Conservation (phyloP, 2,329 filamentous ascomycete genomes). For the Aspergillus costaricaensis region DNA sequence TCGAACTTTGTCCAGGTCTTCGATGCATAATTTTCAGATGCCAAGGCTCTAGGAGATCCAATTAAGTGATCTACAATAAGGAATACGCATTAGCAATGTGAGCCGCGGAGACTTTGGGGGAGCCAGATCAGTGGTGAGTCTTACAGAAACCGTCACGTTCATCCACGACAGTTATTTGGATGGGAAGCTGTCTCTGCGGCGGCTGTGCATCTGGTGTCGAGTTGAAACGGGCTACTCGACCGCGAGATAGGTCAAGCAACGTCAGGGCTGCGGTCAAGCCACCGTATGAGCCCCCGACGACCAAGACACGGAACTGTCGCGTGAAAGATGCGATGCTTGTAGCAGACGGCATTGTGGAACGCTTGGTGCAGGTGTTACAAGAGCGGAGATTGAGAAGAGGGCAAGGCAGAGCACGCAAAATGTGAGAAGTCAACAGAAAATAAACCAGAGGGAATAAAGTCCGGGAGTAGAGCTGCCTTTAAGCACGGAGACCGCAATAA, state of each 20-base stretch:
- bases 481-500: background rate
- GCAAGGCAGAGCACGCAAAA: background rate
- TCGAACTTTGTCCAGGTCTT: constrained; percentile 71
- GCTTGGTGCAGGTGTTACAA: background rate
- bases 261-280: constrained; percentile 68
- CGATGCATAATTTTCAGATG: constrained; percentile 62
- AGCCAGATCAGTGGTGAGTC: background rate
- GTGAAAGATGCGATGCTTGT: constrained; percentile 24
- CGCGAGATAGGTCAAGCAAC: constrained; percentile 65
- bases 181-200: constrained; percentile 50
- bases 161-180: constrained; percentile 74
- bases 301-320: constrained; percentile 56
- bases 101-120: background rate
- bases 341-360: constrained; percentile 29
- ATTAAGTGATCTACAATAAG: constrained; percentile 67
- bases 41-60: constrained; percentile 71
- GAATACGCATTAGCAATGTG: background rate
- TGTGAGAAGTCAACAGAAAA: too few relatives aligned
- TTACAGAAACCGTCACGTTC: constrained; percentile 82
- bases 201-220: constrained; percentile 25
- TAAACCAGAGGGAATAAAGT: background rate
- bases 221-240: constrained; percentile 52
- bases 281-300: constrained; percentile 72
- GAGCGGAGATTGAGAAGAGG: background rate
- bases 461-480: background rate